Conservation (phyloP, 768 basidiomycete species). For the Leccinum incarnatum region DNA sequence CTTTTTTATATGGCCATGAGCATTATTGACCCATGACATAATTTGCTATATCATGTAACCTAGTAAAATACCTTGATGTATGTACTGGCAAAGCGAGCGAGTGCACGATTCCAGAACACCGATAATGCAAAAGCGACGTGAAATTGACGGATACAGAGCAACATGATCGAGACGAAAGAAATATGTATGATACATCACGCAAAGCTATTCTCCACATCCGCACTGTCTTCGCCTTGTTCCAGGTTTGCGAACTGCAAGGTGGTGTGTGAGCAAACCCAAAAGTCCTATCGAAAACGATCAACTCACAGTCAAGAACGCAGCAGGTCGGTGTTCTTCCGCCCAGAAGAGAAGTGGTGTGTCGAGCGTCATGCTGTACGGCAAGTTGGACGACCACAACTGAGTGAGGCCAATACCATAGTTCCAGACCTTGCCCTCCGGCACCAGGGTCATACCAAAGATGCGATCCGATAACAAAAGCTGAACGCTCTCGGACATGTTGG, state of each 20-base stretch:
- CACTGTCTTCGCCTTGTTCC: slow-evolving; percentile 88
- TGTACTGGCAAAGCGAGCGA: background rate
- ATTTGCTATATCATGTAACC: background rate
- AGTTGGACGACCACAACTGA: slow-evolving; percentile 81
- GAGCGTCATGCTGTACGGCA: slow-evolving; percentile 79
- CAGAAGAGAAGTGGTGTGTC: slow-evolving; percentile 96
- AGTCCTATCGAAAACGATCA: background rate
- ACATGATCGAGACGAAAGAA: background rate
- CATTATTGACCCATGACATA: background rate
- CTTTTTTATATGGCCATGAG: background rate
- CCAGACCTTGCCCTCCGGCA: slow-evolving; percentile 94
- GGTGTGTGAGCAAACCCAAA: background rate
- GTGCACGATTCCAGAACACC: background rate
- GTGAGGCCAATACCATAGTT: slow-evolving; percentile 95
- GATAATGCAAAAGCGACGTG: slow-evolving; percentile 1
- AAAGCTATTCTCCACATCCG: slow-evolving; percentile 94
- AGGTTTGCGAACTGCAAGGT: slow-evolving; percentile 74
- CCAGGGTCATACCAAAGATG: slow-evolving; percentile 92
- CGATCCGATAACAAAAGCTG: slow-evolving; percentile 92
- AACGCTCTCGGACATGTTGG: slow-evolving; percentile 97
- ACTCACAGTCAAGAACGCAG: slow-evolving; percentile 58
- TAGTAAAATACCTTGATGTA: background rate
- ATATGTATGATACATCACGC: slow-evolving; percentile 47
- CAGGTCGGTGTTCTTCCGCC: slow-evolving; percentile 75
- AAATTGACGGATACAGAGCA: slow-evolving; percentile 18